Percentiles rank a stretch among this genome's conserved stretches.
Evolutionary conservation across 2,329 filamentous ascomycete species (phyloP).

Genomic region (Cladosporium phlei): DNA sequence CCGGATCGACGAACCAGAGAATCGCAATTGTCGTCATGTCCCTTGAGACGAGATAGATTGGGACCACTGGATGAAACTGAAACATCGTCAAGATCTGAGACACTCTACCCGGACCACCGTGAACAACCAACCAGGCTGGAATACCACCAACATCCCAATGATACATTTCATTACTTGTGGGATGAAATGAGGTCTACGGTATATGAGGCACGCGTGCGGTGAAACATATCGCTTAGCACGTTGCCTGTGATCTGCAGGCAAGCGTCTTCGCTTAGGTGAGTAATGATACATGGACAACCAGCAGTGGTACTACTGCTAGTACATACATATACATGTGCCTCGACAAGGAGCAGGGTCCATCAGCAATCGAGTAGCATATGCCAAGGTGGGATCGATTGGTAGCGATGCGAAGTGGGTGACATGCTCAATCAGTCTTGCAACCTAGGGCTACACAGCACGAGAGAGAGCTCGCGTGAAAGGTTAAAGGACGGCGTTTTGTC

Average conservation of each 20-base stretch:
- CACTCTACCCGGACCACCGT: background rate
- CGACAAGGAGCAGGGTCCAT: too few species aligned
- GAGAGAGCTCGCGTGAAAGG: too few species aligned
- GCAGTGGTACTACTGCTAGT: too few species aligned
- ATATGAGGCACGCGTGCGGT: slow-evolving; percentile 8
- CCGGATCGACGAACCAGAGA: slow-evolving; percentile 3
- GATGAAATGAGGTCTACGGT: slow-evolving; percentile 5
- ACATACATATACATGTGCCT: too few species aligned
- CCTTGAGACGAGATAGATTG: background rate
- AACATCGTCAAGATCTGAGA: slow-evolving; percentile 8
- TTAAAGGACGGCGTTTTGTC: too few species aligned
- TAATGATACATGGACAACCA: background rate
- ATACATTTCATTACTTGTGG: background rate
- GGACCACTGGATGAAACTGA: slow-evolving; percentile 7
- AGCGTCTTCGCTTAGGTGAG: slow-evolving; percentile 3
- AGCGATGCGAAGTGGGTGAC: too few species aligned
- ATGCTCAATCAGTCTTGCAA: too few species aligned
- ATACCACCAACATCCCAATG: too few species aligned
- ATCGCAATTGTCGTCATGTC: background rate
- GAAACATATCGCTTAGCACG: slow-evolving; percentile 12
- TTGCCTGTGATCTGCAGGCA: slow-evolving; percentile 3
- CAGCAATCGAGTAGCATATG: too few species aligned
- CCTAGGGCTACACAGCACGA: too few species aligned
- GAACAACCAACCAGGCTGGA: too few species aligned
- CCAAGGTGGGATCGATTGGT: too few species aligned